Percentiles rank a stretch among this genome's conserved stretches.
phyloP scores from a whole-genome alignment of 805 yeast genomes.

The Phaffomyces antillensis region DNA sequence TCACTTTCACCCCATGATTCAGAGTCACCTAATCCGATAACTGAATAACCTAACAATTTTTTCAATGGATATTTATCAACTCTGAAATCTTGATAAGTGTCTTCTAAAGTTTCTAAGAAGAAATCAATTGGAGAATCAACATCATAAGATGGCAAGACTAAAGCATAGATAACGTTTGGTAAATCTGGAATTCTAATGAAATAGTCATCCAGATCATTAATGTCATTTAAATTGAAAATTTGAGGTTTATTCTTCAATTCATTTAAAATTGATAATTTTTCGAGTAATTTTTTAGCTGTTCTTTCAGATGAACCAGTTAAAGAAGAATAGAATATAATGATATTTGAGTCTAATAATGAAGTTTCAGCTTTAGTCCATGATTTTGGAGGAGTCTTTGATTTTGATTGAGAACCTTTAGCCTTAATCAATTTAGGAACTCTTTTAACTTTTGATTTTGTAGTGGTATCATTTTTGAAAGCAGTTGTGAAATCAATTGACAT shows the following conservation, averaged over 20 bases:
- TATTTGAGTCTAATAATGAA: conserved; percentile 44
- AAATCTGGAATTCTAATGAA: conserved; percentile 56
- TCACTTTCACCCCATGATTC: conserved; percentile 66
- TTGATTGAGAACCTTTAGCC: conserved; percentile 27
- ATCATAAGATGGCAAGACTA: conserved; percentile 85
- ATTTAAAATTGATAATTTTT: conserved; percentile 25
- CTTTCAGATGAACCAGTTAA: conserved; percentile 77
- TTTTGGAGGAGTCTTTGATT: conserved; percentile 21
- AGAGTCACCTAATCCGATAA: conserved; percentile 80
- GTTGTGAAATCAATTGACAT: conserved; percentile 35
- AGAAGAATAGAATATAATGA: conserved; percentile 73
- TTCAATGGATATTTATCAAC: conserved; percentile 75
- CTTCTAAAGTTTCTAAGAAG: conserved; percentile 71
- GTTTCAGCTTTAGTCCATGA: conserved; percentile 34
- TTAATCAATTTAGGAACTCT: conserved; percentile 37
- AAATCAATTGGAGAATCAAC: conserved; percentile 90
- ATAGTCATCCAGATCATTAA: conserved; percentile 78
- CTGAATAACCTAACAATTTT: conserved; percentile 69
- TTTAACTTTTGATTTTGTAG: conserved; percentile 17
- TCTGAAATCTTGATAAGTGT: conserved; percentile 78
- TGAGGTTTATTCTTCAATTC: conserved; percentile 37
- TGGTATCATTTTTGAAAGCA: conserved; percentile 21
- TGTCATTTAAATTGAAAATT: conserved; percentile 66
- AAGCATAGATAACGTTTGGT: conserved; percentile 49
- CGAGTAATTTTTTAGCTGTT: conserved; percentile 48